Evolutionary conservation across 2,329 filamentous ascomycete genomes (phyloP).

Genomic region (Botrytis byssoidea): DNA sequence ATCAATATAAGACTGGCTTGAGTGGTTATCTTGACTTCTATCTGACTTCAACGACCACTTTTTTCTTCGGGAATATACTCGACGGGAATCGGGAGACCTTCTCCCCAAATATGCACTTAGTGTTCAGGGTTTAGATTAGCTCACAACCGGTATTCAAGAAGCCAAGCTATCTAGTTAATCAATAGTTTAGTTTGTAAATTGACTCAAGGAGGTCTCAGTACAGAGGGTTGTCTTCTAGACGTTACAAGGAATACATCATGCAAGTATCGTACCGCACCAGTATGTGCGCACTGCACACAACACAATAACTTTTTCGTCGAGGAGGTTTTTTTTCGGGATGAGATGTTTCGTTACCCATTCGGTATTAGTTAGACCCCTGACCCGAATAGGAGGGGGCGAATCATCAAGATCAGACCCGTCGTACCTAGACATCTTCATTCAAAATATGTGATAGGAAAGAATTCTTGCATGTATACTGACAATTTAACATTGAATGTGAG

Average conservation of each 20-base stretch:
- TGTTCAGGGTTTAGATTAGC: neutral
- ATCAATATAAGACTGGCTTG: neutral
- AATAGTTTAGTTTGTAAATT: conserved; percentile 3
- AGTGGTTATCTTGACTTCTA: conserved; percentile 6
- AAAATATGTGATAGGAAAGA: neutral
- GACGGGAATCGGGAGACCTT: neutral
- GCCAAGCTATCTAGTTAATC: neutral
- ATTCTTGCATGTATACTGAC: neutral
- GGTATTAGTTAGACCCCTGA: neutral
- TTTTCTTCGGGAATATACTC: neutral
- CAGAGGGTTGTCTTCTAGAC: neutral
- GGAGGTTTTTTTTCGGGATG: conserved; percentile 11
- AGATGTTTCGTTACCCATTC: conserved; percentile 9
- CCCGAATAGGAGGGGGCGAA: conserved; percentile 5
- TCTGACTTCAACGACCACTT: conserved; percentile 1
- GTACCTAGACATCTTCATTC: neutral
- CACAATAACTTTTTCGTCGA: conserved; percentile 7
- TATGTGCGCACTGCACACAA: conserved; percentile 3
- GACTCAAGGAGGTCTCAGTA: neutral
- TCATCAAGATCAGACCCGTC: neutral
- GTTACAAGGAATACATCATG: conserved; percentile 11
- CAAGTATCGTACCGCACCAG: neutral
- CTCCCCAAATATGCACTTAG: neutral
- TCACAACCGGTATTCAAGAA: neutral
- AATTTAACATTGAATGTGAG: neutral